Conservation (phyloP, 441 rosid genomes). For the Pelargonium cotyledonis region DNA sequence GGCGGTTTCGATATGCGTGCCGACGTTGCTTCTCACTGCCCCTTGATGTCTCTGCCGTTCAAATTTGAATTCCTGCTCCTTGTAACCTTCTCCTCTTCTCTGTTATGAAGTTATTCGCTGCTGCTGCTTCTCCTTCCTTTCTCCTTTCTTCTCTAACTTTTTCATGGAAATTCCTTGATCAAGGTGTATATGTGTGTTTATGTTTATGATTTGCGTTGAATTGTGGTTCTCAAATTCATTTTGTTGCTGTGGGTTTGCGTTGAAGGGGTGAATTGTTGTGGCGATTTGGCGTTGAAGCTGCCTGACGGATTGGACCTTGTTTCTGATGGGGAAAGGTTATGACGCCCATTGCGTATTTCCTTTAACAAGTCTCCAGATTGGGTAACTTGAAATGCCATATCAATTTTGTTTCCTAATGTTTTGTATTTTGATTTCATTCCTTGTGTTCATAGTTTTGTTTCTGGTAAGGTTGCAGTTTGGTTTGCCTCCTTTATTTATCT, state of each 20-base stretch:
- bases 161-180: slow-evolving; percentile 5
- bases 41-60: slow-evolving; percentile 6
- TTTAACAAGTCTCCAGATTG: slow-evolving; percentile 9
- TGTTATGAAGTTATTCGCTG: slow-evolving; percentile 4
- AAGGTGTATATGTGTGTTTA: not conserved
- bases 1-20: slow-evolving; percentile 7
- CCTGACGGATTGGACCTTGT: not conserved
- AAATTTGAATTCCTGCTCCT: not conserved
- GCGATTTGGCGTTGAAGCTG: slow-evolving; percentile 1
- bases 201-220: not conserved
- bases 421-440: not conserved
- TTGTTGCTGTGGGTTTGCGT: not conserved
- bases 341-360: not conserved
- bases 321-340: slow-evolving; percentile 9
- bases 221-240: not conserved
- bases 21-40: slow-evolving; percentile 6
- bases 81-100: not conserved
- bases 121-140: not conserved
- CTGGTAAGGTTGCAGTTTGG: not conserved
- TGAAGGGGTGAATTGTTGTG: not conserved
- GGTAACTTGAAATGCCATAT: not conserved
- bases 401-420: not conserved
- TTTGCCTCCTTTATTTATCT: not conserved
- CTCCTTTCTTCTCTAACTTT: not conserved
- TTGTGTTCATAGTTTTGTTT: not conserved